Percentiles rank a stretch among this genome's conserved stretches.
Conservation (phyloP, 148 eudicot genomes). For the Cornus controversa region DNA sequence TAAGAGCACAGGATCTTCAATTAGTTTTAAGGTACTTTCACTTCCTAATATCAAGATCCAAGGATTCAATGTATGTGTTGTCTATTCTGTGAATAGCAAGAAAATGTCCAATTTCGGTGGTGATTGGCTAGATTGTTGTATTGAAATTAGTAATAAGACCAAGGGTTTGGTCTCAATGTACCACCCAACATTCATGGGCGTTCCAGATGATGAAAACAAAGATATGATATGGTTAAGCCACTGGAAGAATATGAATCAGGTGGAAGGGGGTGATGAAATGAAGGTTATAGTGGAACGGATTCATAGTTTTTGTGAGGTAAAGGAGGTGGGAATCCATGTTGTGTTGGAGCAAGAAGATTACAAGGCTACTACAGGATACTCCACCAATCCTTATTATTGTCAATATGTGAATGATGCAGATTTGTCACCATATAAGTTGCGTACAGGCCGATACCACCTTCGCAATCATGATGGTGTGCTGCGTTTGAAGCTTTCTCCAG, state of each 20-base stretch:
- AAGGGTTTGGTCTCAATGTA: not conserved
- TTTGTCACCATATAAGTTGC: too few relatives aligned
- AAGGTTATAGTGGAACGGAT: not conserved
- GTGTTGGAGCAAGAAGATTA: too few relatives aligned
- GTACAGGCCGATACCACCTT: too few relatives aligned
- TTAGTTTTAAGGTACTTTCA: not conserved
- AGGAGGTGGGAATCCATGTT: slow-evolving; percentile 2
- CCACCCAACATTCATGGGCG: not conserved
- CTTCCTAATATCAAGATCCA: not conserved
- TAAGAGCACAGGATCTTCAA: not conserved
- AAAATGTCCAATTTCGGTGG: too few relatives aligned
- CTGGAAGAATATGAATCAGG: slow-evolving; percentile 6
- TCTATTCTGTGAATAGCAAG: not conserved
- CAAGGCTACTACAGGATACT: too few relatives aligned
- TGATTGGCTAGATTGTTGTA: not conserved
- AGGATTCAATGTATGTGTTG: slow-evolving; percentile 6
- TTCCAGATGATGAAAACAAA: not conserved
- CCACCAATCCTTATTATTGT: too few relatives aligned
- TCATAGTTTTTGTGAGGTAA: not conserved
- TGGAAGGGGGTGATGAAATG: slow-evolving; percentile 9
- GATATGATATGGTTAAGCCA: slow-evolving; percentile 12
- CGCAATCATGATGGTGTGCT: too few relatives aligned
- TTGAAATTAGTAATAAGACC: not conserved
- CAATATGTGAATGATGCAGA: too few relatives aligned
- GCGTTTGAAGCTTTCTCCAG: too few relatives aligned